Evolutionary conservation across 1,284 basidiomycete species (phyloP).

Genomic region (Singerocomus rubriflavus): DNA sequence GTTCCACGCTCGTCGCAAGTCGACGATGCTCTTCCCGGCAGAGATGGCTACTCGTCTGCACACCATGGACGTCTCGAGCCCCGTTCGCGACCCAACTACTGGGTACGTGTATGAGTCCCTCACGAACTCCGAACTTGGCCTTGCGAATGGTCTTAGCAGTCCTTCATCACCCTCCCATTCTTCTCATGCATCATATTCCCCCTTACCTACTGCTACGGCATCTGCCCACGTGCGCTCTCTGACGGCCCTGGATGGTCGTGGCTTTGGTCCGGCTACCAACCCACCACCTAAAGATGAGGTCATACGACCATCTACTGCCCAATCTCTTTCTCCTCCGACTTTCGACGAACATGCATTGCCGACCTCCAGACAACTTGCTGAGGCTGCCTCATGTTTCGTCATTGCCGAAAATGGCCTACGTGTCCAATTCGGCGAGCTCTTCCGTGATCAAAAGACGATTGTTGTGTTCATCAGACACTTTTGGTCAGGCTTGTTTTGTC

Average conservation of each 20-base stretch:
- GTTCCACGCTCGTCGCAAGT: slow-evolving; percentile 35
- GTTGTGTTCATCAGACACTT: slow-evolving; percentile 78
- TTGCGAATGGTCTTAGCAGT: slow-evolving; percentile 2
- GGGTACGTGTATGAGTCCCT: slow-evolving; percentile 31
- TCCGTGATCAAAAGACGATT: slow-evolving; percentile 62
- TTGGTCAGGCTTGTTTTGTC: slow-evolving; percentile 17
- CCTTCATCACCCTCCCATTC: slow-evolving; percentile 18
- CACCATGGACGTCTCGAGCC: slow-evolving; percentile 31
- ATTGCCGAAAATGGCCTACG: slow-evolving; percentile 64
- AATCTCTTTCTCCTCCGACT: slow-evolving; percentile 6
- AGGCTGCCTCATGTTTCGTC: slow-evolving; percentile 62
- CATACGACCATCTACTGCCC: slow-evolving; percentile 18
- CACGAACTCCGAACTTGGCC: slow-evolving; percentile 28
- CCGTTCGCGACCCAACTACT: slow-evolving; percentile 20
- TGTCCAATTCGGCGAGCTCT: slow-evolving; percentile 71
- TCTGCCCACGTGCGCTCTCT: slow-evolving; percentile 25
- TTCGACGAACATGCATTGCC: slow-evolving; percentile 39
- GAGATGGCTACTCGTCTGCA: slow-evolving; percentile 30
- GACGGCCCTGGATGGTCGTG: slow-evolving; percentile 21
- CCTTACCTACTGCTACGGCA: slow-evolving; percentile 3
- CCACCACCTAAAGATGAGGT: slow-evolving; percentile 4
- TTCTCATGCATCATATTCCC: slow-evolving; percentile 16
- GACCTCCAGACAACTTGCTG: slow-evolving; percentile 48
- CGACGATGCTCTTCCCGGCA: slow-evolving; percentile 31
- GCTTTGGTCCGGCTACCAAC: not conserved